A percentile compares a stretch with the other conserved stretches of the same genome.
Evolutionary conservation across 2,329 filamentous ascomycete genomes (phyloP).

Genomic region (Ilyonectria mors-panacis): DNA sequence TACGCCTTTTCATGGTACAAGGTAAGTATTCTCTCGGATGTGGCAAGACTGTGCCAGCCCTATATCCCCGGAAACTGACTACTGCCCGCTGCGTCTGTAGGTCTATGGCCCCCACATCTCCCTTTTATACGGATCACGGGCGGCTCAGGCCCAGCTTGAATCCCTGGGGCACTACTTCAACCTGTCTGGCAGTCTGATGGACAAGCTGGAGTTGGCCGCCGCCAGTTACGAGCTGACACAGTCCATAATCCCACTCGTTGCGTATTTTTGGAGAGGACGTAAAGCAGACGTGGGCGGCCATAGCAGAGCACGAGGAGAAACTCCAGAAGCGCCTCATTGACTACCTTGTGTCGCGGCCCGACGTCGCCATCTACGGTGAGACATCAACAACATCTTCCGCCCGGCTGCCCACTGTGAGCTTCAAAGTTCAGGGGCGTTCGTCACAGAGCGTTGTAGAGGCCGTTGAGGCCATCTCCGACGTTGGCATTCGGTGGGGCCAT

Average conservation of each 20-base stretch:
- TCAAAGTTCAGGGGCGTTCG: conserved; percentile 70
- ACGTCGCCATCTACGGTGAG: conserved; percentile 73
- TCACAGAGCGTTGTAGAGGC: conserved; percentile 73
- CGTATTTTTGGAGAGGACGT: conserved; percentile 68
- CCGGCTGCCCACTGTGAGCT: conserved; percentile 78
- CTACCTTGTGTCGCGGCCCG: conserved; percentile 67
- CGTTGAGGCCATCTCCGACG: conserved; percentile 71
- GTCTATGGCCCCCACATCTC: conserved; percentile 81
- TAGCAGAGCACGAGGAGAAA: conserved; percentile 71
- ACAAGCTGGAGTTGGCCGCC: conserved; percentile 78
- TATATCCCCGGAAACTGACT: background rate
- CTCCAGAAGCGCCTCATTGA: conserved; percentile 72
- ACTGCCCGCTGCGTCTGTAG: background rate
- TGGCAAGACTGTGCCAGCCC: too few relatives aligned
- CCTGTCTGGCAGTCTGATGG: conserved; percentile 68
- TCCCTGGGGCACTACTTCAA: conserved; percentile 80
- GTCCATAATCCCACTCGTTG: conserved; percentile 71
- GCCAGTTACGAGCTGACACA: conserved; percentile 80
- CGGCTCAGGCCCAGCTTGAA: conserved; percentile 68
- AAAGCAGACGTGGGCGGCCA: conserved; percentile 60
- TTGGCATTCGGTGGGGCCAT: conserved; percentile 76
- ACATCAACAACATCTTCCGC: conserved; percentile 60
- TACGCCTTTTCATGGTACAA: conserved; percentile 90
- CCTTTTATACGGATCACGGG: conserved; percentile 75
- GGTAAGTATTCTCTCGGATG: conserved; percentile 55